phyloP scores from a whole-genome alignment of 78 protist genomes.

The Dictyostelium capitatum region DNA sequence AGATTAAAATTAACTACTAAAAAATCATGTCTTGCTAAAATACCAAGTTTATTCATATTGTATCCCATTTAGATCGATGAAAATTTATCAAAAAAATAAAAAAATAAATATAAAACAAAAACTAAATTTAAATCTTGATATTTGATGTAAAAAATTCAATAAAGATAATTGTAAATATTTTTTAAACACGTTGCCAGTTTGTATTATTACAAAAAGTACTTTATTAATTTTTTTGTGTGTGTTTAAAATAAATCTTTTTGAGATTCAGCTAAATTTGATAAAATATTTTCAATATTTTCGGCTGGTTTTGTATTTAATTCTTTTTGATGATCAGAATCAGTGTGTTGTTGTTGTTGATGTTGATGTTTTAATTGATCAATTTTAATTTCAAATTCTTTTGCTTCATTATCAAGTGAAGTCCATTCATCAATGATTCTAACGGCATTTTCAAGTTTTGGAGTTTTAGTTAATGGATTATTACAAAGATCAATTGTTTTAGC shows the following conservation, averaged over 20 bases:
- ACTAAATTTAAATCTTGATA: no score
- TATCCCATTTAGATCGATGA: no score
- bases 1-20: no score
- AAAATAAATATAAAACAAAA: no score
- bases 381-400: constrained; percentile 4
- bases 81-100: no score
- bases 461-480: constrained; percentile 98
- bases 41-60: no score
- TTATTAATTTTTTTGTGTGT: neutral
- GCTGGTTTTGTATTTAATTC: neutral
- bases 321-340: neutral
- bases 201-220: neutral
- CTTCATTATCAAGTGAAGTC: constrained; percentile 85
- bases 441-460: constrained; percentile 96
- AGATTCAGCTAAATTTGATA: constrained; percentile 21
- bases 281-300: neutral
- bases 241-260: constrained; percentile 37
- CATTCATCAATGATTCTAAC: constrained; percentile 89
- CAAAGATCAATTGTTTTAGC: constrained; percentile 99
- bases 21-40: no score
- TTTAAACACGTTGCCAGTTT: no score
- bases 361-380: constrained; percentile 38
- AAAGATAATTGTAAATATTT: no score
- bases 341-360: constrained; percentile 22
- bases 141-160: no score